Base-by-base conservation (phyloP, 352 stramenopile species). In the Phytopythium delawarense region DNA sequence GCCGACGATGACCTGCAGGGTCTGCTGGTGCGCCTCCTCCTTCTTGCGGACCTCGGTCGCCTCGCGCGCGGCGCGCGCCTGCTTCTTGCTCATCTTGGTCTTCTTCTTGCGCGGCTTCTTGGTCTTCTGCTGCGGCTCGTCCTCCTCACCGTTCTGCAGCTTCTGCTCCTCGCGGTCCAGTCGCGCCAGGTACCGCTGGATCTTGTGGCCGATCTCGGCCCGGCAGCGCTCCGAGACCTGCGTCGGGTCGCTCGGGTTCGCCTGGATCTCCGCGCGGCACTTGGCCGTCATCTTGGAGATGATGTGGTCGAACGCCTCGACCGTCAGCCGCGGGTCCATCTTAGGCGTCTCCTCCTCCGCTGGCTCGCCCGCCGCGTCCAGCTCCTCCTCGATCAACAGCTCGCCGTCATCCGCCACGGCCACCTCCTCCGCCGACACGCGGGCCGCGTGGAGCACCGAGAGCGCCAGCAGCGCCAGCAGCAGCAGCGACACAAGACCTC, bases 271-370 rank as follows among this genome's bases (percentile, higher is more conserved):
- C 67, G 84, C 78, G 40, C 80, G 72, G 67, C 85, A 94, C 57
- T 85, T 81, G 66, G 74, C 75, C 58, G 83, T 88, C 32, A 92
- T 65, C 71, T 91, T 92, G 53, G 77, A 72, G 58, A 92, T 82
- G 50, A 94, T 79, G 57, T 72, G 78, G 50, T 77, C 80, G 37
- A 92, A 87, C 32, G 66, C 75, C 35, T 92, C 80, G 7, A 72
- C 67, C 5, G 83, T 82, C 57, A 92, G 64, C 16, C 73, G 64
- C 40, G 80, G 79, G 61, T 83, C 67, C 25, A 81, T 52, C 49
- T 75, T 62, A 8, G 63, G 59, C 56, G 66, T 48, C 11, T 62
- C 61, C 32, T 70, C 28, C 23, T 51, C 58, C 42, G 56, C 30
- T 44, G 20, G 44, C 44, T 80, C 72, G 25, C 60, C 54, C 18